These are phyloP conservation scores for Sporothrix humicola DNA, from an alignment of 2,329 filamentous ascomycete species.

Conservation along the genomic window DNA sequence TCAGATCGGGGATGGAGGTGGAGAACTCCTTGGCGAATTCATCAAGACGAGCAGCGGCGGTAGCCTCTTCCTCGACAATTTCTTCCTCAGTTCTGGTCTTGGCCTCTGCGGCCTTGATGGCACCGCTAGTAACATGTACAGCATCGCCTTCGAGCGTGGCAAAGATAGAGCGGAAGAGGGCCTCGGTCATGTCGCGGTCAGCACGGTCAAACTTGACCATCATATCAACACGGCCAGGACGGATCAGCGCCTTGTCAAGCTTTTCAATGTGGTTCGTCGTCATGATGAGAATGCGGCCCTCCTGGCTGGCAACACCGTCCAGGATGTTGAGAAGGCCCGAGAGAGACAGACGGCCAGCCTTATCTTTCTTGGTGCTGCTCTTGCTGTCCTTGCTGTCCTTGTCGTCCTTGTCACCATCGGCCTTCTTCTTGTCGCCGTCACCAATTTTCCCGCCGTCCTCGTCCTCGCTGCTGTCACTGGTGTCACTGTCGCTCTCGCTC, in stretches of 20 bases:
- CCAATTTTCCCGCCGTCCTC: conserved; percentile 30
- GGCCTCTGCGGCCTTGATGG: neutral
- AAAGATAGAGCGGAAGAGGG: conserved; percentile 65
- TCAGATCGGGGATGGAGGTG: conserved; percentile 56
- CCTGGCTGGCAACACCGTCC: conserved; percentile 71
- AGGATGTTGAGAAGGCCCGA: conserved; percentile 82
- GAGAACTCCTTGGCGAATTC: conserved; percentile 57
- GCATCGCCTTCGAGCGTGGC: conserved; percentile 56
- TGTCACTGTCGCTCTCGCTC: conserved; percentile 36
- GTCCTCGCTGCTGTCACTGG: conserved; percentile 24
- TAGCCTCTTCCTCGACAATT: conserved; percentile 40
- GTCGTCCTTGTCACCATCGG: conserved; percentile 29
- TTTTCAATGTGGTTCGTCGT: conserved; percentile 69
- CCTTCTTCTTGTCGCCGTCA: conserved; percentile 37
- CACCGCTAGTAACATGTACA: conserved; percentile 40
- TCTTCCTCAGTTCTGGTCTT: conserved; percentile 42
- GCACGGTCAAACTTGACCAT: conserved; percentile 62
- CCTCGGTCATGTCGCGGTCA: conserved; percentile 57
- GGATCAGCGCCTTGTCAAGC: conserved; percentile 66
- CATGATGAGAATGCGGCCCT: conserved; percentile 68
- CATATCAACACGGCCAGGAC: conserved; percentile 67
- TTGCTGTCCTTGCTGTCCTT: conserved; percentile 12
- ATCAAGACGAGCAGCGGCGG: conserved; percentile 51
- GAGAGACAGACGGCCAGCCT: conserved; percentile 62
- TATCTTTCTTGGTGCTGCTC: conserved; percentile 37